Base-by-base conservation (phyloP, 192 early-diverging fungal genomes). In the Linnemannia zychae region DNA sequence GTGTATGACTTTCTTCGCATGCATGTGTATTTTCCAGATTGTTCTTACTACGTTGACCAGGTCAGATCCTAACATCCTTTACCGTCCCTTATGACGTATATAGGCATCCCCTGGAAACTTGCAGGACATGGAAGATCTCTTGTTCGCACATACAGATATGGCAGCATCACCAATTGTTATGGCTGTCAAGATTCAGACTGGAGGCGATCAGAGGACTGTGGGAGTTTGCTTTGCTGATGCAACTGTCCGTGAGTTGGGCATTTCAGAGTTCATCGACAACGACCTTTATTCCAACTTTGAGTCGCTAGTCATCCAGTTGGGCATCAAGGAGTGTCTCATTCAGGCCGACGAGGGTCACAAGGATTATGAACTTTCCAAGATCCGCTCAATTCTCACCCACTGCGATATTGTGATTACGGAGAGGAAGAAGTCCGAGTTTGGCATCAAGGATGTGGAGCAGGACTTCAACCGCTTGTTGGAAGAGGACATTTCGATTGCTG, bases 41-140 rank as follows among this genome's bases (percentile, higher is more conserved):
- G 1, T 38, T 2, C 0, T 33, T 46, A 46, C 28, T 31, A 60
- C 47, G 65, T 31, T 20, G 47, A 9, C n/a, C 34, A 28, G 15
- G 65, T 1, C 15, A 24, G 31, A 36, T 16, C n/a, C 46, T 40
- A 18, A 36, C 17, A 36, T 24, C 46, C 5, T 46, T 67, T 24
- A 0, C 7, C 31, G 2, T 75, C 9, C 50, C 57, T 78, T 5
- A 22, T 2, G 37, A 50, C 40, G 3, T 44, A 66, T 33, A n/a
- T 74, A 91, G 85, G 98, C 97, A n/a, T 99, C 98, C 1, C 98
- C 98, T 18, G 98, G 98, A 52, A 98, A 99, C 74, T 81, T 99
- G 67, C 93, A 96, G 81, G 93, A 95, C 48, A 90, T 99, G 28
- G 98, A 99, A 79, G 97, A 99, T 78, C 79, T 97, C 57, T 82